Base-by-base conservation (phyloP, 2,329 filamentous ascomycete genomes). In the Diaporthe nobilis region DNA sequence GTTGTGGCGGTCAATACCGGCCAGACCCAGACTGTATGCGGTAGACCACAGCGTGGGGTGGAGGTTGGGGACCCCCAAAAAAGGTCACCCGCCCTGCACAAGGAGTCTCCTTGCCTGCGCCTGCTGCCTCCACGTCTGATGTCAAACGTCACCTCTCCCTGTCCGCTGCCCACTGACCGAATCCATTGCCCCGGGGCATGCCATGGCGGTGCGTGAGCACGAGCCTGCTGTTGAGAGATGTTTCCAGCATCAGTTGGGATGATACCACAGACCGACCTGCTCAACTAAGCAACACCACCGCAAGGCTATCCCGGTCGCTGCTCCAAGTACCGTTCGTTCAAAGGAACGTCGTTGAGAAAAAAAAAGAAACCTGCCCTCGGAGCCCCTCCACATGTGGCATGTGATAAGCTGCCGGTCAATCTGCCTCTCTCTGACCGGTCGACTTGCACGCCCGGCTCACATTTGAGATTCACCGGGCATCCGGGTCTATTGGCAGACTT, bases 91-190 rank as follows among this genome's bases (percentile, higher is more conserved):
- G 28, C 6, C 22, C 5, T 51, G 12, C 63, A 5, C 63, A 49
- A 67, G 63, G 63, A 67, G 44, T n/a, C 44, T 51, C 42, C 63
- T 65, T 65, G 61, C 61, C 61, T 34, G 61, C 61, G 60, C 42
- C 25, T 49, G 12, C 42, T 65, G 61, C 28, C 61, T 42, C 37
- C 58, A 61, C 4, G 39, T 60, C 34, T n/a, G 22, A 42, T n/a
- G 57, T 49, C 61, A 22, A 42, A 49, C 42, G 28, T 49, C 61
- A 49, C 42, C 28, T 65, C 20, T 49, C 44, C 61, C 61, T 49
- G 42, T 67, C n/a, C 28, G 28, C 10, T 51, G 28, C 42, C 61
- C 49, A 67, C 20, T 37, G 61, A 34, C 42, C 61, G 61, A 49
- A 49, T 12, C 42, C 61, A 67, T 47, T 49, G 61, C 61, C 61